phyloP scores from a whole-genome alignment of 257 asterid genomes.

The Capsicum pubescens region DNA sequence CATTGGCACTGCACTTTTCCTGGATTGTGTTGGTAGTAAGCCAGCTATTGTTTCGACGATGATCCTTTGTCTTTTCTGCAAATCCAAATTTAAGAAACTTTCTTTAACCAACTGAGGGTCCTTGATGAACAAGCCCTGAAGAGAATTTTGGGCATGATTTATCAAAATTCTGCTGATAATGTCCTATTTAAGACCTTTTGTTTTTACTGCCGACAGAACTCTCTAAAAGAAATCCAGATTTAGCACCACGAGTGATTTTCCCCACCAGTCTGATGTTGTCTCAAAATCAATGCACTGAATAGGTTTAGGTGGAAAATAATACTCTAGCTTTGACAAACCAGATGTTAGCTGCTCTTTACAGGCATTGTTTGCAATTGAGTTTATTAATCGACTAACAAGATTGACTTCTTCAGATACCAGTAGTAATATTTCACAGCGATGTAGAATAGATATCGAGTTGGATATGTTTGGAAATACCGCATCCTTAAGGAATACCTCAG shows the following conservation, averaged over 20 bases:
- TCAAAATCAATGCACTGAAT: slow-evolving; percentile 51
- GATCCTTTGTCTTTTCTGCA: slow-evolving; percentile 67
- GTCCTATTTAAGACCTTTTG: slow-evolving; percentile 85
- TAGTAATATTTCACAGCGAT: slow-evolving; percentile 59
- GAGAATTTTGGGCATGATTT: slow-evolving; percentile 77
- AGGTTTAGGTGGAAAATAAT: slow-evolving; percentile 59
- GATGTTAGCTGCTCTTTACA: slow-evolving; percentile 87
- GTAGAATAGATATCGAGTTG: slow-evolving; percentile 72
- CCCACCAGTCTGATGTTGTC: slow-evolving; percentile 82
- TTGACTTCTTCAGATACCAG: slow-evolving; percentile 68
- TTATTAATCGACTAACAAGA: slow-evolving; percentile 61
- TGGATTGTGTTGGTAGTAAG: slow-evolving; percentile 75
- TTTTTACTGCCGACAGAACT: slow-evolving; percentile 71
- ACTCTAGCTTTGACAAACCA: slow-evolving; percentile 80
- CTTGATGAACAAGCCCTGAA: slow-evolving; percentile 60
- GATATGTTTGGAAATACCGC: slow-evolving; percentile 62
- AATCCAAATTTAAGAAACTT: slow-evolving; percentile 50
- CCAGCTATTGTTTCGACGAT: slow-evolving; percentile 66
- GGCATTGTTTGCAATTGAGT: slow-evolving; percentile 74
- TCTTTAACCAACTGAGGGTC: slow-evolving; percentile 62
- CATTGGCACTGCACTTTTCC: slow-evolving; percentile 86
- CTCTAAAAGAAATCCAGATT: slow-evolving; percentile 78
- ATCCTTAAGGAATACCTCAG: slow-evolving; percentile 69
- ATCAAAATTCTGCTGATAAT: slow-evolving; percentile 74
- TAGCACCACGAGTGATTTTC: slow-evolving; percentile 60